Evolutionary conservation across 1,284 basidiomycete species (phyloP), one percentile per base, ranked within the genome.

Genomic region (Irpex sp.): DNA sequence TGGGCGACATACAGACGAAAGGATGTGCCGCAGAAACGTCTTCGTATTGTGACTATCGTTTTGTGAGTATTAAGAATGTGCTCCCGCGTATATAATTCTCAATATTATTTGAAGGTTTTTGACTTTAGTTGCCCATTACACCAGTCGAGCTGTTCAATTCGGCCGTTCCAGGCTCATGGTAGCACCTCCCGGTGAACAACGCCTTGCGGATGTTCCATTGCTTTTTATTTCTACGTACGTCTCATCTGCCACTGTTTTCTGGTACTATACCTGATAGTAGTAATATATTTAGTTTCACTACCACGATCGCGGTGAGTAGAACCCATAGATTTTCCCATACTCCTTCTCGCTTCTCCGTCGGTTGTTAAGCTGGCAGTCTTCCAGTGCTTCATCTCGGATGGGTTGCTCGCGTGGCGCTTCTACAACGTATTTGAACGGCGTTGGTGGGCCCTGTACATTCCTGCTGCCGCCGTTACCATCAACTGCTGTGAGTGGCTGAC

Each of bases 361-460:
- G 52, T 48, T 17, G 13, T 4, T 21, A 11, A 11, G 26, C 26
- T 26, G 26, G 26, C 26, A 26, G 26, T 26, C 40, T 11, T 7
- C 55, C 9, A 69, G 71, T 44, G 67, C 3, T 47, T 68, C 5
- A 61, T 68, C 11, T 69, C 71, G 6, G 71, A 72, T 61, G 69
- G 69, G 34, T 64, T 69, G 26, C 57, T 72, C 7, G 71, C 62
- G 5, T 72, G 71, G 71, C 67, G 70, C 4, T 70, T 72, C 59
- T 69, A 69, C 57, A 59, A 70, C 51, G 56, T 72, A 34, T 72
- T 64, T 51, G 62, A 55, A 0, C 65, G 56, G 38, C 8, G 60
- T 15, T 65, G 60, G 7, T 71, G 71, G 71, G 66, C 71, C 0
- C 52, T 71, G 7, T 71, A 69, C 54, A 40, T 69, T 7, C 69